Evolutionary conservation across 179 eudicot species (phyloP), one percentile per base, ranked within the genome.

Genomic region (Gypsophila paniculata): DNA sequence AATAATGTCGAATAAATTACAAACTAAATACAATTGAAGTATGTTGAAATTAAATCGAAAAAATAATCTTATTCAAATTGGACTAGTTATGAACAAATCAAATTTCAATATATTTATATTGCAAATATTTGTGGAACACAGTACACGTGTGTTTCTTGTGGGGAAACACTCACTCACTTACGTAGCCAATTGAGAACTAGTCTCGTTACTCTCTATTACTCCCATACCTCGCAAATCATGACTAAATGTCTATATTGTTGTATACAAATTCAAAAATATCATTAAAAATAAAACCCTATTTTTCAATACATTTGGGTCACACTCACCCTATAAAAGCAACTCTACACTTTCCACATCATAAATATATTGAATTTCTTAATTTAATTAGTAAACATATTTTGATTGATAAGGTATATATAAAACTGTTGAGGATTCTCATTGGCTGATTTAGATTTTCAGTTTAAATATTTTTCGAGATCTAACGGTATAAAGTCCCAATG

Each of bases 71-170:
- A 29, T 29, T 29, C 4, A 29, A 29, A 29, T 29, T 29, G 4
- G 34, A 29, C 1, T 29, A 4, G 34, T 29, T 29, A 42, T 42
- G 34, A 44, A 62, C 22, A 9, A 44, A 66, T 44, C 55, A 66
- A 64, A 63, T 63, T 2, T 9, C 1, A 42, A 38, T 5, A 42
- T 18, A 17, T 11, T 23, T 6, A 46, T 7, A 46, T 7, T 65
- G 38, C 2, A 22, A 25, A 49, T 49, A 66, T 66, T 22, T 66
- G 70, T 46, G 70, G 70, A 48, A 23, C 70, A 46, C n/a, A n/a
- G n/a, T n/a, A n/a, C 70, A 66, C 70, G 57, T 48, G 57, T 48
- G 70, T 66, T 66, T 46, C 70, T 66, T 66, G 70, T 46, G 70
- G 70, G 70, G 70, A 66, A 66, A 66, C 70, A 66, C 70, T 46